phyloP scores from a whole-genome alignment of 2,329 filamentous ascomycete genomes.

The Aspergillus pseudonomiae region DNA sequence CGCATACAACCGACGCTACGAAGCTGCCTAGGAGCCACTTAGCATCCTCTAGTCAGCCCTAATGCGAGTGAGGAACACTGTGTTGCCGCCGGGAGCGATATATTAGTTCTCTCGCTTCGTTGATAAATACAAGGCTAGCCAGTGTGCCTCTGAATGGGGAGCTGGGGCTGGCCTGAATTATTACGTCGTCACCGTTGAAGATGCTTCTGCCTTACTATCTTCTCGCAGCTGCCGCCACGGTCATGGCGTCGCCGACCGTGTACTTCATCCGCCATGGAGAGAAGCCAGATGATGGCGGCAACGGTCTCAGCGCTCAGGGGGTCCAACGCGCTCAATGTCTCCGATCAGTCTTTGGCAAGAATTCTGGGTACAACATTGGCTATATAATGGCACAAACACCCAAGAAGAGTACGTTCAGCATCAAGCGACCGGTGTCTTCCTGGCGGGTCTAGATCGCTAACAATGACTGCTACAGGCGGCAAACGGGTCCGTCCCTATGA shows the following conservation, averaged over 20 bases:
- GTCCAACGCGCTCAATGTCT: slow-evolving; percentile 62
- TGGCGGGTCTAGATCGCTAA: background rate
- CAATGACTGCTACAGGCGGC: slow-evolving; percentile 46
- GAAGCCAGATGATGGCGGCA: slow-evolving; percentile 55
- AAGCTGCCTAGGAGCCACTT: background rate
- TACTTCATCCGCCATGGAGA: slow-evolving; percentile 68
- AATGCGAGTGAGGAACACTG: background rate
- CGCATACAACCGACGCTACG: background rate
- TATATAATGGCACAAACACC: slow-evolving; percentile 62
- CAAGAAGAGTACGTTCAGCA: slow-evolving; percentile 41
- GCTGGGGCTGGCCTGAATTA: background rate
- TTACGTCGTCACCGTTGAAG: background rate
- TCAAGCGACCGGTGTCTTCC: slow-evolving; percentile 2
- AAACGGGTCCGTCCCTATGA: slow-evolving; percentile 56
- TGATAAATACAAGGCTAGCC: background rate
- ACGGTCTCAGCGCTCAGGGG: slow-evolving; percentile 57
- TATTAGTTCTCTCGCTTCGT: background rate
- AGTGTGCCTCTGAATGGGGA: background rate
- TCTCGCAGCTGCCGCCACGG: slow-evolving; percentile 19
- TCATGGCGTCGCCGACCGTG: slow-evolving; percentile 50
- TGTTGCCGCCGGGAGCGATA: background rate
- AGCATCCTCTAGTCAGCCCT: background rate
- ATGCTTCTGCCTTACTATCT: slow-evolving; percentile 12
- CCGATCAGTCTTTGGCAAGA: slow-evolving; percentile 57
- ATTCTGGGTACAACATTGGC: slow-evolving; percentile 58